phyloP scores from a whole-genome alignment of 495 filamentous ascomycete species.

The Xylaria flabelliformis region DNA sequence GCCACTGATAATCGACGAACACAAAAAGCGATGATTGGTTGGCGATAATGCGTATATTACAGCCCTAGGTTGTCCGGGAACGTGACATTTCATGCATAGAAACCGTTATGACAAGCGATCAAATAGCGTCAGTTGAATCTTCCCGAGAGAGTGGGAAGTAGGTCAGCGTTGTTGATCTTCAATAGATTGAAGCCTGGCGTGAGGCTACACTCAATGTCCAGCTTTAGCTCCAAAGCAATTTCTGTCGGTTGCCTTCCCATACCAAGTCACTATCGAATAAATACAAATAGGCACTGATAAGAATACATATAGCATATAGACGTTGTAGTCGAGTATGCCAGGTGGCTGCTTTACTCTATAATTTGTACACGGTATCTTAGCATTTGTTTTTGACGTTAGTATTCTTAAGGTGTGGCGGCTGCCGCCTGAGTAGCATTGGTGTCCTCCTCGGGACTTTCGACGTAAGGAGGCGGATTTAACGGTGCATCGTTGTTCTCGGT shows the following conservation, averaged over 20 bases:
- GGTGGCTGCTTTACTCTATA: slow-evolving; percentile 2
- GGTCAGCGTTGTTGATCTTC: not conserved
- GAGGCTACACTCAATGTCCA: not conserved
- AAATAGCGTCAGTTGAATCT: not conserved
- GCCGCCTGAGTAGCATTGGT: not conserved
- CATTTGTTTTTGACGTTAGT: not conserved
- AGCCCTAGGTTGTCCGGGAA: not conserved
- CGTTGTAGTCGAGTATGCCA: not conserved
- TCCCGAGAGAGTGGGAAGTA: not conserved
- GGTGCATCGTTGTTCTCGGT: slow-evolving; percentile 52
- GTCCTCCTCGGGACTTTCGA: slow-evolving; percentile 19
- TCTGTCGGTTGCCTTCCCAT: not conserved
- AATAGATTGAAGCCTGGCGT: not conserved
- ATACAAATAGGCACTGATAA: not conserved
- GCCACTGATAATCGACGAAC: not conserved
- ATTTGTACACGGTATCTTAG: not conserved
- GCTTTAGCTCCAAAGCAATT: not conserved
- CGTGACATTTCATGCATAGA: not conserved
- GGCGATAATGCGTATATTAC: not conserved
- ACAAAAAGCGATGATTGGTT: not conserved
- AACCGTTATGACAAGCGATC: not conserved
- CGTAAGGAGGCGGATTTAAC: slow-evolving; percentile 51
- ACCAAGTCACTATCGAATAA: not conserved
- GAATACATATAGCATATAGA: not conserved
- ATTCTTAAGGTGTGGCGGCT: not conserved